These are phyloP conservation scores for Phallus indusiatus DNA, from an alignment of 768 basidiomycete genomes.

Conservation along the genomic window DNA sequence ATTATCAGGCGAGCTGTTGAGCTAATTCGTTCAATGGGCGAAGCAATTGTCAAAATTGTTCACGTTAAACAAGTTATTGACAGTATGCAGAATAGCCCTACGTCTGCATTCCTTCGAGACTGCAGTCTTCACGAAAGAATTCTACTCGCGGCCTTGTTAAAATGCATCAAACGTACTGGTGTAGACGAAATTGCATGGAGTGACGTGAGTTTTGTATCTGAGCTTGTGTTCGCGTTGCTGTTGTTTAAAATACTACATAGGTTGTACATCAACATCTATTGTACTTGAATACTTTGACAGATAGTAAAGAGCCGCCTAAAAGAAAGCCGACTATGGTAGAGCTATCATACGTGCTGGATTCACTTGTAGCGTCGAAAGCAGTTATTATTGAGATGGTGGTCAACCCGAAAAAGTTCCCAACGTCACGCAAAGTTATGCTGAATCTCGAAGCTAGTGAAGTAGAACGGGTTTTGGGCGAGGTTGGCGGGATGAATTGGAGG, in stretches of 20 bases:
- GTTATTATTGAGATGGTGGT: conserved; percentile 58
- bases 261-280: conserved; percentile 68
- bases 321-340: conserved; percentile 54
- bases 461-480: conserved; percentile 74
- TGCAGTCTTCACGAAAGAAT: conserved; percentile 84
- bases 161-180: conserved; percentile 75
- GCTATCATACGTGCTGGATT: conserved; percentile 60
- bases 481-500: conserved; percentile 64
- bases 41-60: conserved; percentile 35
- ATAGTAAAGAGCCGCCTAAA: conserved; percentile 42
- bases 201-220: conserved; percentile 39
- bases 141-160: conserved; percentile 75
- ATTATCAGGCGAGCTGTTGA: conserved; percentile 68
- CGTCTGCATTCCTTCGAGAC: conserved; percentile 69
- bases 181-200: conserved; percentile 83
- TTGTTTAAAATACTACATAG: conserved; percentile 24
- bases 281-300: conserved; percentile 54
- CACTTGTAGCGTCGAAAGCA: conserved; percentile 68
- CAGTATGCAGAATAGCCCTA: conserved; percentile 86
- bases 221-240: background rate
- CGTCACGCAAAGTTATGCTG: conserved; percentile 66
- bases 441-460: conserved; percentile 80
- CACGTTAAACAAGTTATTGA: conserved; percentile 75
- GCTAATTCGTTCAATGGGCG: conserved; percentile 44
- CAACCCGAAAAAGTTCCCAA: conserved; percentile 44